phyloP scores from a whole-genome alignment of 371 early-diverging fungal species.

The Lichtheimia ramosa region DNA sequence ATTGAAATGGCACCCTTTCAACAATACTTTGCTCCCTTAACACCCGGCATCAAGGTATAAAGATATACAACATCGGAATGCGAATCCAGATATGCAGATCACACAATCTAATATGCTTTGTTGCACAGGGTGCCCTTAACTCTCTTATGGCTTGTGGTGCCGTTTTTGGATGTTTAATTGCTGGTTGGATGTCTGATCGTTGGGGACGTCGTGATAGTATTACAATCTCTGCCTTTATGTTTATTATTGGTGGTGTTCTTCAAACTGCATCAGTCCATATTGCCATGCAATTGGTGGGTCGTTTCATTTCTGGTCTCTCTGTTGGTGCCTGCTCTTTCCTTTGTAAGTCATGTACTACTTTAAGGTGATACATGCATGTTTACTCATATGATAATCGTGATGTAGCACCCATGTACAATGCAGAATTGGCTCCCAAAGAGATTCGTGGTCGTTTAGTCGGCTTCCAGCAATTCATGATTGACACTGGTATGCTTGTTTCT shows the following conservation, averaged over 20 bases:
- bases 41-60: conserved; percentile 25
- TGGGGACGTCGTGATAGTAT: conserved; percentile 79
- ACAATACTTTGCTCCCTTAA: conserved; percentile 29
- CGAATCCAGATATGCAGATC: neutral
- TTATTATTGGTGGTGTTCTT: conserved; percentile 71
- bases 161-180: conserved; percentile 33
- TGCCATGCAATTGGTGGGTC: conserved; percentile 69
- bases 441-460: conserved; percentile 53
- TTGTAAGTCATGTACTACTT: conserved; percentile 21
- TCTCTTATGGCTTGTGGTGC: conserved; percentile 36
- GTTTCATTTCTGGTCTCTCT: conserved; percentile 81
- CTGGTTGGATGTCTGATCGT: conserved; percentile 67
- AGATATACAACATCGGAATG: too few species aligned
- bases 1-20: conserved; percentile 34
- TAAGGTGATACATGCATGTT: neutral
- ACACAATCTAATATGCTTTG: neutral
- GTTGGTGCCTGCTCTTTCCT: conserved; percentile 80
- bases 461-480: conserved; percentile 48
- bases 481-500: conserved; percentile 48
- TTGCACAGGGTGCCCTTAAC: conserved; percentile 28
- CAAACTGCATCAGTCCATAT: conserved; percentile 60
- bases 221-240: conserved; percentile 61
- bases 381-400: conserved; percentile 2
- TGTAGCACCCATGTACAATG: conserved; percentile 83
- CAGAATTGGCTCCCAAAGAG: conserved; percentile 69